Conservation (phyloP, 805 yeast genomes). For the Metschnikowia henanensis region DNA sequence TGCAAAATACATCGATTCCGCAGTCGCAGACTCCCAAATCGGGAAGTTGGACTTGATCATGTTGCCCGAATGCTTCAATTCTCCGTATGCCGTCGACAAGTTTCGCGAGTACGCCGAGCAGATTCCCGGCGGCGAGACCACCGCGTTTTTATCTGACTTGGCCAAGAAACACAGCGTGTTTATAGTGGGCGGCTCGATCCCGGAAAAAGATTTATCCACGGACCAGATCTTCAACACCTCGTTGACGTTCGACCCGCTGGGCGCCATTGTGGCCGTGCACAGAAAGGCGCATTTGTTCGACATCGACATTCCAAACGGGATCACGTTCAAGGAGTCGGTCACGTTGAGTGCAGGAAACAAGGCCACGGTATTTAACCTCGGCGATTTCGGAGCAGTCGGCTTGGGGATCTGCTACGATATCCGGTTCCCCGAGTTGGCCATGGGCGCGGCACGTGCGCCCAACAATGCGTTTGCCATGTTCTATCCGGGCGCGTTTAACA, state of each 20-base stretch:
- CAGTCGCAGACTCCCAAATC: conserved; percentile 40
- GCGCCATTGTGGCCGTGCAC: conserved; percentile 82
- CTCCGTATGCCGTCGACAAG: conserved; percentile 87
- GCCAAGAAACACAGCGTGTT: conserved; percentile 66
- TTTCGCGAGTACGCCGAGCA: conserved; percentile 86
- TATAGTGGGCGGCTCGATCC: conserved; percentile 90
- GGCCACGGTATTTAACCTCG: conserved; percentile 73
- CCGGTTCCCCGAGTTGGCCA: conserved; percentile 77
- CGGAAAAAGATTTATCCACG: conserved; percentile 54
- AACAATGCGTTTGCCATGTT: conserved; percentile 71
- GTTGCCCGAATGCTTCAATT: conserved; percentile 94
- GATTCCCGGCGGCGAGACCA: conserved; percentile 75
- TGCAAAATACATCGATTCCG: conserved; percentile 59
- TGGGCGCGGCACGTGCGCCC: conserved; percentile 60
- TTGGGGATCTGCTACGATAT: conserved; percentile 85
- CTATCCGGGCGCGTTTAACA: conserved; percentile 84
- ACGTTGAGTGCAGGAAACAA: conserved; percentile 77
- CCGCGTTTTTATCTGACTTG: conserved; percentile 57
- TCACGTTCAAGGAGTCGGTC: conserved; percentile 80
- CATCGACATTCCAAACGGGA: conserved; percentile 88
- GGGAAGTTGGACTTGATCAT: conserved; percentile 66
- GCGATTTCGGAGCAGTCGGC: conserved; percentile 56
- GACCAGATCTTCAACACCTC: conserved; percentile 67
- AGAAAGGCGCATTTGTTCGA: conserved; percentile 92
- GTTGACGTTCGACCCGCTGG: conserved; percentile 67